Evolutionary conservation across 805 yeast genomes (phyloP).

Genomic region (Yueomyces sinensis): DNA sequence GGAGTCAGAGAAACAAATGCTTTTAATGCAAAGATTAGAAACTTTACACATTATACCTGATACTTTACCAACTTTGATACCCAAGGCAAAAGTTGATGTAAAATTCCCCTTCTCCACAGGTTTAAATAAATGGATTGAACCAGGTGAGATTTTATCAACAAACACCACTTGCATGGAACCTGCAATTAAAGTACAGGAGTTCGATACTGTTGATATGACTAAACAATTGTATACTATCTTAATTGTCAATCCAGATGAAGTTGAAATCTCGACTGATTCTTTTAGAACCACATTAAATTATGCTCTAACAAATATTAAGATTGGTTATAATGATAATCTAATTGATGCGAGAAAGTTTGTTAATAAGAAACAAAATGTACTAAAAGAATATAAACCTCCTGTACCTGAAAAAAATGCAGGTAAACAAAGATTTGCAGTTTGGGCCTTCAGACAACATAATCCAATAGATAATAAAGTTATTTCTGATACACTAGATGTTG

Average conservation of each 20-base stretch:
- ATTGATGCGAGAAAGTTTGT: constrained; percentile 29
- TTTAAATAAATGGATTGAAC: constrained; percentile 58
- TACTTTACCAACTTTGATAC: constrained; percentile 79
- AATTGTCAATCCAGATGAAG: constrained; percentile 84
- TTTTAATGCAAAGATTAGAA: constrained; percentile 87
- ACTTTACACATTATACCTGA: constrained; percentile 80
- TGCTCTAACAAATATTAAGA: constrained; percentile 57
- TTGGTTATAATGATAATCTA: constrained; percentile 41
- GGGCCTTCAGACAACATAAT: constrained; percentile 71
- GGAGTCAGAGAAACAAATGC: constrained; percentile 57
- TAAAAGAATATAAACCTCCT: constrained; percentile 60
- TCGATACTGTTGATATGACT: constrained; percentile 30
- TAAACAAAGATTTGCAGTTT: constrained; percentile 67
- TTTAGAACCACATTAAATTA: constrained; percentile 63
- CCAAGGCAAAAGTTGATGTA: constrained; percentile 60
- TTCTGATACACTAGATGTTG: constrained; percentile 10
- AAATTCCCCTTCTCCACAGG: constrained; percentile 61
- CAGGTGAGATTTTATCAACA: constrained; percentile 66
- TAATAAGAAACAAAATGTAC: constrained; percentile 30
- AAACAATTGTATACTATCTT: constrained; percentile 58
- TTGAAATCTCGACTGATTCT: constrained; percentile 57
- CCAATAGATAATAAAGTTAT: not conserved
- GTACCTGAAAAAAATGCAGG: constrained; percentile 82
- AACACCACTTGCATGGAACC: constrained; percentile 68
- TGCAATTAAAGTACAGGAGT: constrained; percentile 63